Evolutionary conservation across 2,329 filamentous ascomycete genomes (phyloP), one percentile per base, ranked within the genome.

Genomic region (Neoascochyta sp.): DNA sequence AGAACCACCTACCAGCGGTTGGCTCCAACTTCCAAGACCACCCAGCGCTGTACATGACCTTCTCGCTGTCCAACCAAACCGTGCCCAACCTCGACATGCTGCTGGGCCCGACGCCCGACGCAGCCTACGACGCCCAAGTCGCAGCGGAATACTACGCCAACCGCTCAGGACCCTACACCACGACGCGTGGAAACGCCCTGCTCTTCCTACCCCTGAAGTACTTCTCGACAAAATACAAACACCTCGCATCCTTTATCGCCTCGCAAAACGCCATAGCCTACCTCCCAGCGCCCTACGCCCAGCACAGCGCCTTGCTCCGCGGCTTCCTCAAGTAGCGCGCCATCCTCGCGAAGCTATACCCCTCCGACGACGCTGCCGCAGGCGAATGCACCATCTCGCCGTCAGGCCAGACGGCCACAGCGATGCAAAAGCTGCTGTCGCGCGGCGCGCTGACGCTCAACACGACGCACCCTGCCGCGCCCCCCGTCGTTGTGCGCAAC

Each of bases 401-500:
- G 10, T 39, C 34, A 19, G 38, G 42, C 8, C 23, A 27, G 2
- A 29, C 39, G 7, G 22, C 31, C 7, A 34, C 29, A 11, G 38
- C 38, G 7, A 12, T 39, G 5, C 29, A 45, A 12, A 45, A 48
- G 13, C 35, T 45, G 5, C 33, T 47, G n/a, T 45, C 43, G 2
- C 56, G 62, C 16, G 63, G 62, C 9, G 57, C 53, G 5, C 46
- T 64, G 16, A 50, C 40, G 4, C 45, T 64, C 20, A 58, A 63
- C 32, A 50, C 50, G 4, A 50, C 58, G 9, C 38, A 61, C 22
- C 57, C 57, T 4, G 20, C 27, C 2, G 44, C 38, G 1, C 38
- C 39, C 9, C 60, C 59, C 7, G 33, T 60, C 9, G 34, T 62
- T 14, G 32, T 54, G 17, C 56, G 44, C 23, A 50, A 50, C 24